These are phyloP conservation scores for Hypoxylon lienhwacheense DNA, from an alignment of 495 filamentous ascomycete species.

Conservation along the genomic window DNA sequence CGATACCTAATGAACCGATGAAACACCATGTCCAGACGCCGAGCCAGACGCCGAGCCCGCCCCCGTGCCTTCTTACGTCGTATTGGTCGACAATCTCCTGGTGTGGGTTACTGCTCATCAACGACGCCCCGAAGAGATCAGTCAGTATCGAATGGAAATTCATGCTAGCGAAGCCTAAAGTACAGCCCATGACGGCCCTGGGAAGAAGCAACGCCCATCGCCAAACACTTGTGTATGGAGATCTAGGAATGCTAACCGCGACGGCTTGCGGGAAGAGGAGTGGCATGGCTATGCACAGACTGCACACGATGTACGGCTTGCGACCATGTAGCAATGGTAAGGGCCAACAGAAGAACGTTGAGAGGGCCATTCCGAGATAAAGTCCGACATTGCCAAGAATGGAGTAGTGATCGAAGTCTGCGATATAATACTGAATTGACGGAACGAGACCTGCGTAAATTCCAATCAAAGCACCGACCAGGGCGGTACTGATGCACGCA, in stretches of 20 bases:
- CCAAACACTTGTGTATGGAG: constrained; percentile 59
- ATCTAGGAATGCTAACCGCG: constrained; percentile 55
- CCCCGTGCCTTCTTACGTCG: constrained; percentile 69
- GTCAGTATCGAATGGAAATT: constrained; percentile 70
- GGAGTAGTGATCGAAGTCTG: constrained; percentile 63
- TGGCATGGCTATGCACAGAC: constrained; percentile 67
- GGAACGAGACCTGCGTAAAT: constrained; percentile 76
- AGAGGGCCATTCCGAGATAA: constrained; percentile 66
- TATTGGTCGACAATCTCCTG: constrained; percentile 64
- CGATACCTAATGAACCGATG: constrained; percentile 66
- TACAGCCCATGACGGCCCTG: constrained; percentile 63
- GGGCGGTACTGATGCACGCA: constrained; percentile 68
- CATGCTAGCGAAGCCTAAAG: constrained; percentile 73
- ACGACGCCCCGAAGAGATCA: constrained; percentile 72
- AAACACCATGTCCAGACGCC: constrained; percentile 76
- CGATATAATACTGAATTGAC: constrained; percentile 72
- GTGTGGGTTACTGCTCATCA: constrained; percentile 70
- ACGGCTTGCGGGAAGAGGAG: constrained; percentile 75
- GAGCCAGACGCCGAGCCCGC: constrained; percentile 76
- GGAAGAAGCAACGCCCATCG: constrained; percentile 63
- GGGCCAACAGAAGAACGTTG: constrained; percentile 71
- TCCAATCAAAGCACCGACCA: constrained; percentile 69
- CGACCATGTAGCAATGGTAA: constrained; percentile 74
- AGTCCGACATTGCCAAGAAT: constrained; percentile 74
- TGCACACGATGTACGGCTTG: constrained; percentile 70